Evolutionary conservation across 2,329 filamentous ascomycete genomes (phyloP).

Genomic region (Tolypocladium pustulatum): DNA sequence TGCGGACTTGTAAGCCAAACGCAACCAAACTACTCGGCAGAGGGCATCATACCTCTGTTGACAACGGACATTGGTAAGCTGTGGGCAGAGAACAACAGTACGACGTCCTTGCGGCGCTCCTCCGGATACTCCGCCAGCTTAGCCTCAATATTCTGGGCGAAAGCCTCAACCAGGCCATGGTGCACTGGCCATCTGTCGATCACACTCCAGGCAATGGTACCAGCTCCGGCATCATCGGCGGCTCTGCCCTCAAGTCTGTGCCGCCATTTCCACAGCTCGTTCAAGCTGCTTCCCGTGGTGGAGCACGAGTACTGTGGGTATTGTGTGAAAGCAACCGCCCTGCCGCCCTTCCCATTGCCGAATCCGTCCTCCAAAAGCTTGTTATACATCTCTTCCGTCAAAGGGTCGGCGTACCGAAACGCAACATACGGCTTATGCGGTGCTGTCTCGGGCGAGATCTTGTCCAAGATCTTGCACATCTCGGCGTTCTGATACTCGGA

Average conservation of each 20-base stretch:
- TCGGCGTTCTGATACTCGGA: conserved; percentile 87
- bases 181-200: conserved; percentile 98
- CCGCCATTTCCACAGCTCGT: conserved; percentile 97
- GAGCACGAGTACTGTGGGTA: conserved; percentile 98
- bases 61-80: conserved; percentile 96
- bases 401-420: conserved; percentile 85
- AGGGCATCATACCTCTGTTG: conserved; percentile 56
- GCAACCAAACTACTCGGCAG: background rate
- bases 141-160: conserved; percentile 84
- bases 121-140: conserved; percentile 76
- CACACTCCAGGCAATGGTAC: conserved; percentile 86
- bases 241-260: conserved; percentile 75
- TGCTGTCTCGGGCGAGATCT: conserved; percentile 81
- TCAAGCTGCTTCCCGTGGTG: conserved; percentile 89
- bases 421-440: conserved; percentile 97
- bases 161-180: conserved; percentile 77
- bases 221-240: conserved; percentile 40
- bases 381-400: conserved; percentile 91
- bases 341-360: conserved; percentile 76
- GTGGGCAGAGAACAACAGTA: conserved; percentile 90
- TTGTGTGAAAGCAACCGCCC: conserved; percentile 94
- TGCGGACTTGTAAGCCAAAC: conserved; percentile 23
- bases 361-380: conserved; percentile 80
- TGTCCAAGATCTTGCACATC: conserved; percentile 96
- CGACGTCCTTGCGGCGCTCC: conserved; percentile 67